Percentiles rank a stretch among this genome's conserved stretches.
Conservation (phyloP, 441 rosid species). For the Brassica hybrid region DNA sequence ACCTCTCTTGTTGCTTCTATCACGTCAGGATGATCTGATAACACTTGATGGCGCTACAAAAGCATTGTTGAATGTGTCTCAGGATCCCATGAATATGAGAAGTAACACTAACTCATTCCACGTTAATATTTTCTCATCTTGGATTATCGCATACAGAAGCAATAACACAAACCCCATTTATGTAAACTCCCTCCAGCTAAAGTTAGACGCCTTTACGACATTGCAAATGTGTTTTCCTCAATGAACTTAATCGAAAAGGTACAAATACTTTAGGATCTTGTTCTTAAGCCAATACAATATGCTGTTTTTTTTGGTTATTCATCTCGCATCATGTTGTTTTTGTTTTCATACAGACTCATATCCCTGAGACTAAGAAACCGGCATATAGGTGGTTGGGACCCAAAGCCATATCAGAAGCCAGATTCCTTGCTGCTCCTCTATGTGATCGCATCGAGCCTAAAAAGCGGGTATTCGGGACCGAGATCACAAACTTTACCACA, state of each 20-base stretch:
- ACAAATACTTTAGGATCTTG: neutral
- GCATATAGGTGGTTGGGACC: conserved; percentile 91
- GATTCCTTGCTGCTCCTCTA: conserved; percentile 30
- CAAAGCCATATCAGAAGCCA: conserved; percentile 47
- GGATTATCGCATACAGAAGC: conserved; percentile 11
- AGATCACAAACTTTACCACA: conserved; percentile 54
- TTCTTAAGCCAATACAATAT: conserved; percentile 1
- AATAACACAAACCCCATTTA: conserved; percentile 22
- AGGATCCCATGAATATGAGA: conserved; percentile 67
- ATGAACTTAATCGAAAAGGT: conserved; percentile 88
- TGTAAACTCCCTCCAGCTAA: conserved; percentile 63
- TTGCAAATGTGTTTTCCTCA: conserved; percentile 85
- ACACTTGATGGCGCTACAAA: conserved; percentile 75
- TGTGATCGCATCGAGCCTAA: conserved; percentile 48
- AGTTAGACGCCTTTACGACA: conserved; percentile 85
- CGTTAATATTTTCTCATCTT: conserved; percentile 9
- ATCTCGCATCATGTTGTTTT: conserved; percentile 22
- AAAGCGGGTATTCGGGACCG: conserved; percentile 71
- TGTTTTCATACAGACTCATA: conserved; percentile 61
- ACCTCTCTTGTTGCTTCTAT: conserved; percentile 21
- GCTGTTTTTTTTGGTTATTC: neutral
- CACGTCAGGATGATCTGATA: conserved; percentile 59
- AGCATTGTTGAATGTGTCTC: conserved; percentile 64
- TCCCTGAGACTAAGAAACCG: conserved; percentile 72
- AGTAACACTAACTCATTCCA: conserved; percentile 49